Evolutionary conservation across 2,329 filamentous ascomycete genomes (phyloP).

Genomic region (Cladosporium phlei): DNA sequence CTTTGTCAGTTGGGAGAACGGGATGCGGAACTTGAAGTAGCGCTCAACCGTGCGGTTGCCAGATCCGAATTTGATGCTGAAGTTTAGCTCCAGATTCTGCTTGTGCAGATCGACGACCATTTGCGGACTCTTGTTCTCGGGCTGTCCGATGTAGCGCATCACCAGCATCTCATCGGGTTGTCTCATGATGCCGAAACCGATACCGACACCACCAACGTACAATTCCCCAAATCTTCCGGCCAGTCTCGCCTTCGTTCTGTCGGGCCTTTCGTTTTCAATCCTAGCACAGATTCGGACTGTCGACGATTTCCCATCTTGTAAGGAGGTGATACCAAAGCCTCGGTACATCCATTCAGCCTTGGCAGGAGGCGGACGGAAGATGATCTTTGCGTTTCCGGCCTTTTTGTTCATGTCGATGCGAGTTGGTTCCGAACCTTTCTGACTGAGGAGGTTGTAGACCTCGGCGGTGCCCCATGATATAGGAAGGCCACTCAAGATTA

Average conservation of each 20-base stretch:
- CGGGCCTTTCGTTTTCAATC: background rate
- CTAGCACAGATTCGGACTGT: background rate
- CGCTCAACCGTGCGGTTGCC: background rate
- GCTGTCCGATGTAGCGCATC: conserved; percentile 48
- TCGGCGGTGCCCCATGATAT: conserved; percentile 19
- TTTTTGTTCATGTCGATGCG: conserved; percentile 20
- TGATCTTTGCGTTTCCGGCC: conserved; percentile 14
- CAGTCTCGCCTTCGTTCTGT: background rate
- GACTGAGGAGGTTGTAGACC: conserved; percentile 18
- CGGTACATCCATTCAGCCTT: conserved; percentile 17
- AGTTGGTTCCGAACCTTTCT: conserved; percentile 16
- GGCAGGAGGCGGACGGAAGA: conserved; percentile 23
- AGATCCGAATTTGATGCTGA: background rate
- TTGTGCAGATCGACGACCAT: background rate
- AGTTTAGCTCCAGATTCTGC: background rate
- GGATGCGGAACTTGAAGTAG: conserved; percentile 22
- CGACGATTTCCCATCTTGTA: conserved; percentile 3
- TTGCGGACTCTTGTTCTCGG: conserved; percentile 23
- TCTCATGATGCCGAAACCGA: conserved; percentile 55
- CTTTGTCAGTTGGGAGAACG: conserved; percentile 21
- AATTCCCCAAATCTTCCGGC: background rate
- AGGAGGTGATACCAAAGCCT: too few relatives aligned
- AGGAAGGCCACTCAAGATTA: conserved; percentile 19
- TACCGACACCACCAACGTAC: background rate
- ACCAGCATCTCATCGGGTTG: conserved; percentile 54